Evolutionary conservation across 148 eudicot species (phyloP).

Genomic region (Spergularia marina): DNA sequence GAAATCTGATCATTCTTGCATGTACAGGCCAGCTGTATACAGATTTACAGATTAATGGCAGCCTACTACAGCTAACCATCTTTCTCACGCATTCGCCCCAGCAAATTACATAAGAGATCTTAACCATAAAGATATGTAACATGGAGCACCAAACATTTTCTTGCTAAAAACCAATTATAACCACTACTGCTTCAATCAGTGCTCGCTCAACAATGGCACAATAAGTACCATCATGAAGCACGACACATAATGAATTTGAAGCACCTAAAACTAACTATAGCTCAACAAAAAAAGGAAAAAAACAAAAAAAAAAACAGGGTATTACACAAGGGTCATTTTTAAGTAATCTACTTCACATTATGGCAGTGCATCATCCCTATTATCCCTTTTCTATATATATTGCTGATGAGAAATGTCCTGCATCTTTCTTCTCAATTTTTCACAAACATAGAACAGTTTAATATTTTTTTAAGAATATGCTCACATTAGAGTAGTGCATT

Average conservation of each 20-base stretch:
- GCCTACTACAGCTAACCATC: not conserved
- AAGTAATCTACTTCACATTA: not conserved
- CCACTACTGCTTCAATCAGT: not conserved
- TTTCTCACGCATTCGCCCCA: not conserved
- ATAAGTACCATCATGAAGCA: too few relatives aligned
- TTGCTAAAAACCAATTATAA: not conserved
- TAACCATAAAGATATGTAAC: not conserved
- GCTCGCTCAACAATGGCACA: not conserved
- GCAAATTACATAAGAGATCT: not conserved
- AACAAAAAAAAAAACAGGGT: not conserved
- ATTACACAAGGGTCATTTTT: not conserved
- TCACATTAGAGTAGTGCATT: not conserved
- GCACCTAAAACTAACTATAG: not conserved
- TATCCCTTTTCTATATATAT: not conserved
- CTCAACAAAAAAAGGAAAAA: not conserved
- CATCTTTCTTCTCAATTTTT: not conserved
- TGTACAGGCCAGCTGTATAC: not conserved
- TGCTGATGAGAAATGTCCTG: not conserved
- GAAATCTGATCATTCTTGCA: slow-evolving; percentile 16
- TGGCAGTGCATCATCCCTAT: not conserved
- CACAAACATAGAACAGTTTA: not conserved
- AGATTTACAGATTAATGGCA: not conserved
- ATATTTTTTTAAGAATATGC: too few relatives aligned
- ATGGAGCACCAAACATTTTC: not conserved
- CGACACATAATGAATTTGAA: too few relatives aligned